phyloP scores from a whole-genome alignment of 2,329 filamentous ascomycete species.

The Talaromyces pinophilus region DNA sequence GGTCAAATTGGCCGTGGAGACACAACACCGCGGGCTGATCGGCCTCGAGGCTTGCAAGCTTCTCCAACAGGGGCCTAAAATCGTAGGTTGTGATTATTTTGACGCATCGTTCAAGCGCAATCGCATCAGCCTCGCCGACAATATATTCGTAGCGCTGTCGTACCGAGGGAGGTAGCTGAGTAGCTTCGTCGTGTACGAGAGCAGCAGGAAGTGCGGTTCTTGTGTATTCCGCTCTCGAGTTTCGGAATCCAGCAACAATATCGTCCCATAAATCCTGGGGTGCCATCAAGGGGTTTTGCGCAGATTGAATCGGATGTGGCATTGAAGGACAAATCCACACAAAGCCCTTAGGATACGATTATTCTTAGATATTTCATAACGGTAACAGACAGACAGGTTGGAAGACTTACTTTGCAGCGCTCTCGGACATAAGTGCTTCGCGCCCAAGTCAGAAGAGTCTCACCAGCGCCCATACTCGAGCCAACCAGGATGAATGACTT shows the following conservation, averaged over 20 bases:
- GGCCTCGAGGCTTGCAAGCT: neutral
- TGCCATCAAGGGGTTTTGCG: neutral
- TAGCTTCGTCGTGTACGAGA: neutral
- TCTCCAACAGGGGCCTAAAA: neutral
- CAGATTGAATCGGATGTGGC: neutral
- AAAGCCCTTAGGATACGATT: neutral
- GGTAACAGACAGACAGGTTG: neutral
- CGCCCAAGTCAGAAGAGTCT: neutral
- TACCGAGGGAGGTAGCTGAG: neutral
- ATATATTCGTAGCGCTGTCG: neutral
- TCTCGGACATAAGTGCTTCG: neutral
- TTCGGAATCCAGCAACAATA: neutral
- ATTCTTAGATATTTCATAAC: neutral
- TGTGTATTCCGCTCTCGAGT: neutral
- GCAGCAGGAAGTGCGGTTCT: neutral
- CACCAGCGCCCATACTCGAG: neutral
- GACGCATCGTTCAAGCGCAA: neutral
- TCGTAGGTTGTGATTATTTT: neutral
- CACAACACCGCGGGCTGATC: slow-evolving; percentile 23
- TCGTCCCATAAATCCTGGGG: neutral
- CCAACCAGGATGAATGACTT: neutral
- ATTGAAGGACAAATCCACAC: neutral
- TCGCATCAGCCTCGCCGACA: neutral
- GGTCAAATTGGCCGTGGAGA: slow-evolving; percentile 33
- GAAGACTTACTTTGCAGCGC: neutral